Percentiles rank a stretch among this genome's conserved stretches.
These are phyloP conservation scores for Jamesozyma rosinii DNA, from an alignment of 805 yeast species.

Conservation along the genomic window DNA sequence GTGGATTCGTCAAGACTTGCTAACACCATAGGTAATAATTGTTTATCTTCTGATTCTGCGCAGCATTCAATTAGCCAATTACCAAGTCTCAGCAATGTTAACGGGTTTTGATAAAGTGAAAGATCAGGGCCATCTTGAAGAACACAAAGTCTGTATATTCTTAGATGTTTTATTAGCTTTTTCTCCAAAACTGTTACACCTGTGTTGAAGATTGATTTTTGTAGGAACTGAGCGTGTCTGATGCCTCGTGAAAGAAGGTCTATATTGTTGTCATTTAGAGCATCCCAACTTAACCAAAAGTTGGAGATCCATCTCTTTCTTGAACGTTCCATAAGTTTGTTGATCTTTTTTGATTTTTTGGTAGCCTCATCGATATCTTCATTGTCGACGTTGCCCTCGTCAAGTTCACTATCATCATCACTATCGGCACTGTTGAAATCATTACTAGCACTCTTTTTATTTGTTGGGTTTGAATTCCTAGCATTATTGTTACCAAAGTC, in stretches of 20 bases:
- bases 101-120: conserved; percentile 70
- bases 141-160: conserved; percentile 78
- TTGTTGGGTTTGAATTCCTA: conserved; percentile 13
- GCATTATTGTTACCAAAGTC: conserved; percentile 2
- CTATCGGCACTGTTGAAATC: conserved; percentile 20
- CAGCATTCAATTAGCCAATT: conserved; percentile 86
- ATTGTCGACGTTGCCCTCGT: conserved; percentile 22
- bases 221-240: conserved; percentile 74
- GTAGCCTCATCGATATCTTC: conserved; percentile 24
- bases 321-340: conserved; percentile 32
- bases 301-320: conserved; percentile 68
- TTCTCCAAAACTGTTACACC: conserved; percentile 87
- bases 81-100: conserved; percentile 75
- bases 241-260: conserved; percentile 43
- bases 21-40: conserved; percentile 69
- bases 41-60: conserved; percentile 60
- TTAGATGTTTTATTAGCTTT: conserved; percentile 64
- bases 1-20: conserved; percentile 70
- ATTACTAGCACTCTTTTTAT: conserved; percentile 16
- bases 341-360: conserved; percentile 5
- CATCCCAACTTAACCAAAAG: conserved; percentile 63
- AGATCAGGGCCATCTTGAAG: conserved; percentile 83
- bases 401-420: conserved; percentile 23
- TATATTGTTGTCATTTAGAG: conserved; percentile 39
- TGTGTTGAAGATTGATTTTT: conserved; percentile 73